Evolutionary conservation across 768 basidiomycete species (phyloP).

Genomic region (Kwoniella dejecticola): DNA sequence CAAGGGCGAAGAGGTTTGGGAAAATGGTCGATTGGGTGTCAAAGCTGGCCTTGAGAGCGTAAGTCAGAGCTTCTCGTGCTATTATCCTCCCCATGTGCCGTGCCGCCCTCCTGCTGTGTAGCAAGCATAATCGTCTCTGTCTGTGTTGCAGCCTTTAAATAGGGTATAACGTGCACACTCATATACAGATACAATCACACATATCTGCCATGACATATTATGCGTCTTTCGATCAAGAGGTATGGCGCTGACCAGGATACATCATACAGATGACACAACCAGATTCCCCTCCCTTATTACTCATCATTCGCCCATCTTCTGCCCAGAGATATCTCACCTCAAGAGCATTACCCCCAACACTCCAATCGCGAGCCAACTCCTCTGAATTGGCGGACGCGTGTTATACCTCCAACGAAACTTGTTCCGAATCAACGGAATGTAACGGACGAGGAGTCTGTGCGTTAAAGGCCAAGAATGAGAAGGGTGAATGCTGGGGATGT

Average conservation of each 20-base stretch:
- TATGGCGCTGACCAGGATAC: neutral
- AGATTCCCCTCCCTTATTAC: conserved; percentile 46
- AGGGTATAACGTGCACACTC: no score
- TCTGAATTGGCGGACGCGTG: conserved; percentile 33
- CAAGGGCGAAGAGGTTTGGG: conserved; percentile 39
- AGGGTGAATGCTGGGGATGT: conserved; percentile 53
- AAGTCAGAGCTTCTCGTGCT: conserved; percentile 10
- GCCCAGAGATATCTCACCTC: conserved; percentile 12
- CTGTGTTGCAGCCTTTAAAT: no score
- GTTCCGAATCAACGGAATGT: conserved; percentile 41
- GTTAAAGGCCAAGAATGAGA: conserved; percentile 28
- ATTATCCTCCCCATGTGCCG: no score
- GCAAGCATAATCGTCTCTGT: no score
- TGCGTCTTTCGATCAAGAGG: no score
- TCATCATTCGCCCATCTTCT: conserved; percentile 48
- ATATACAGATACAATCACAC: no score
- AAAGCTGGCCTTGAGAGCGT: conserved; percentile 50
- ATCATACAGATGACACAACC: conserved; percentile 45
- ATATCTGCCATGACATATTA: no score
- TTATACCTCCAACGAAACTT: conserved; percentile 46
- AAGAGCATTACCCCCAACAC: conserved; percentile 13
- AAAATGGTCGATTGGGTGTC: conserved; percentile 40
- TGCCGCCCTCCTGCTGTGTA: no score
- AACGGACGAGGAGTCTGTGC: conserved; percentile 46
- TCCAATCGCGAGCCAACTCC: conserved; percentile 3